Evolutionary conservation across 345 rosid species (phyloP).

Genomic region (Cardamine occulta): DNA sequence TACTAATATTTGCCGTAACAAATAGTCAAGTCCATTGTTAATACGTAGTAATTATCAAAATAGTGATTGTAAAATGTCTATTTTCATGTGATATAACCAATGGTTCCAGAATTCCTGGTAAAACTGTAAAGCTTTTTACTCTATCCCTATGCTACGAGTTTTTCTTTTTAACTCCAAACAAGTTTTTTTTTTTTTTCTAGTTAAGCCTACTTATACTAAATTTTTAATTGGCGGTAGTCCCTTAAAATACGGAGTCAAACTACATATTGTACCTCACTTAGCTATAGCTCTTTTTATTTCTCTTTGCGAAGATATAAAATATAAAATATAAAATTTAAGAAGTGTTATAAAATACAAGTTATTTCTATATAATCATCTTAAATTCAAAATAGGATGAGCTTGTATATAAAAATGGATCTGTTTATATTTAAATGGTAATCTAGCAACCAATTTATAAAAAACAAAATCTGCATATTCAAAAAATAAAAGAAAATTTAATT

Average conservation of each 20-base stretch:
- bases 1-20: neutral
- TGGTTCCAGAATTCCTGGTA: constrained; percentile 44
- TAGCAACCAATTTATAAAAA: neutral
- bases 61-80: constrained; percentile 21
- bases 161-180: neutral
- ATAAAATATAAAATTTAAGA: too few species aligned
- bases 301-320: neutral
- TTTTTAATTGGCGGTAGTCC: constrained; percentile 18
- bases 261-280: constrained; percentile 13
- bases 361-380: neutral
- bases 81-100: constrained; percentile 23
- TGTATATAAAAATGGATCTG: neutral
- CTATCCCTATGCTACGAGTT: constrained; percentile 23
- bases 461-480: neutral
- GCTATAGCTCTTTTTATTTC: constrained; percentile 23
- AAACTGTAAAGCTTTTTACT: constrained; percentile 23
- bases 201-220: constrained; percentile 1
- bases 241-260: constrained; percentile 40
- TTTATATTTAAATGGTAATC: neutral
- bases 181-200: neutral
- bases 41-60: constrained; percentile 22
- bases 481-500: neutral
- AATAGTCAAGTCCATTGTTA: neutral
- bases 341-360: neutral
- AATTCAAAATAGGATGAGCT: neutral